Evolutionary conservation across 2,329 filamentous ascomycete species (phyloP), one percentile per base, ranked within the genome.

Genomic region (Cladophialophora exuberans): DNA sequence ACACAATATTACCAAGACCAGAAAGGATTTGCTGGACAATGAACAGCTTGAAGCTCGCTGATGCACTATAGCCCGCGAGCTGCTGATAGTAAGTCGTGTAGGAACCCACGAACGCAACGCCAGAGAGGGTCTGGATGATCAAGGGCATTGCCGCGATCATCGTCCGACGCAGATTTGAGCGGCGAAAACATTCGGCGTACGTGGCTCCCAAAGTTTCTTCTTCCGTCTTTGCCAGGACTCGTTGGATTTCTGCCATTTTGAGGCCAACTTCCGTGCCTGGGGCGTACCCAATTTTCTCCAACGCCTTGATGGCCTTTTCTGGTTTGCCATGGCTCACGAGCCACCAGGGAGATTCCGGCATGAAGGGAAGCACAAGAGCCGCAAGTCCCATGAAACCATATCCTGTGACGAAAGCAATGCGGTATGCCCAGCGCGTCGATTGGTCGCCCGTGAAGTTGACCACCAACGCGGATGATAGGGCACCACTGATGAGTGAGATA

Each of bases 21-120:
- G 70, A 74, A 4, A 72, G 53, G 2, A 69, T 66, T 43, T 74
- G 73, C 57, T 76, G 73, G 7, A 67, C 65, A 39, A 76, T 76
- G 46, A 73, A 68, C 1, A 76, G 64, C 47, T 64, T 69, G 64
- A 69, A 15, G 66, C 62, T 69, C 60, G 65, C 10, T 67, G 56
- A 3, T 62, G 62, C 46, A 70, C 69, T 73, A 69, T 67, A 7
- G 61, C 58, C 54, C 68, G 75, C 36, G 11, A 42, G 36, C 6
- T 66, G 62, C 51, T 79, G 72, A 57, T 83, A 85, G 0, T 82
- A 75, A 15, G 77, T 73, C 11, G 71, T 69, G 1, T 76, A 71
- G 0, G 69, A 68, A 62, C 17, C 66, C 50, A 5, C 69, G 20
- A 72, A 61, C 3, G 64, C 64, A 22, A 62, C 60, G 20, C 70